Evolutionary conservation across 2,329 filamentous ascomycete genomes (phyloP).

Genomic region (Niveomyces coronatus): DNA sequence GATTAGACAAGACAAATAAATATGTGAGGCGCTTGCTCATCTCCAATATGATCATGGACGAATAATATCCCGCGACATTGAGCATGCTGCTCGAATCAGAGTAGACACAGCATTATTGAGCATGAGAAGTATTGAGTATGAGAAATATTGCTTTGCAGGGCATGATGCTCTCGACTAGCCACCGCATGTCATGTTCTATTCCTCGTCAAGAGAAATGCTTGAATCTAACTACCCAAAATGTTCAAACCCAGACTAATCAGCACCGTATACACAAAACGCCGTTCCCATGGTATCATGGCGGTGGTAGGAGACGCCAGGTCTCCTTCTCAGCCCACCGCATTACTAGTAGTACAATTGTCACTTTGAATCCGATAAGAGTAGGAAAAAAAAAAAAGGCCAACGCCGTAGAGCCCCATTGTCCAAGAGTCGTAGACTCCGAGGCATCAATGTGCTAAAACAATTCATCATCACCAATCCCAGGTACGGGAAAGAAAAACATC

Average conservation of each 20-base stretch:
- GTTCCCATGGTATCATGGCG: slow-evolving; percentile 8
- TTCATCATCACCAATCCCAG: not conserved
- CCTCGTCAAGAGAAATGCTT: not conserved
- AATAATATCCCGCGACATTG: too few species aligned
- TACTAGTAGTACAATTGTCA: not conserved
- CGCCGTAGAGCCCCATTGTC: not conserved
- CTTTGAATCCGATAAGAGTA: not conserved
- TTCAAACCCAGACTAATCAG: not conserved
- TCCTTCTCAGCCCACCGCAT: not conserved
- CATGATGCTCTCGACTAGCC: too few species aligned
- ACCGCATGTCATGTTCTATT: not conserved
- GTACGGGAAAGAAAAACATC: slow-evolving; percentile 10
- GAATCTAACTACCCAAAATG: not conserved
- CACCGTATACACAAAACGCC: not conserved
- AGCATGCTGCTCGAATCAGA: too few species aligned
- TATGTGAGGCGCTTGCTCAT: too few species aligned
- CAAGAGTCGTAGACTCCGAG: not conserved
- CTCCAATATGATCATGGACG: too few species aligned
- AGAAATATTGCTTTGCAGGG: too few species aligned
- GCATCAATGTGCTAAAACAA: not conserved
- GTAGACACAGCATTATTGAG: too few species aligned
- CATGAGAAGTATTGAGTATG: too few species aligned
- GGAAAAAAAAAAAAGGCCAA: not conserved
- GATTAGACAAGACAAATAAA: too few species aligned
- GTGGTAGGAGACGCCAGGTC: not conserved